Base-by-base conservation (phyloP, 306 rosid species). In the Dalbergia cochinchinensis region DNA sequence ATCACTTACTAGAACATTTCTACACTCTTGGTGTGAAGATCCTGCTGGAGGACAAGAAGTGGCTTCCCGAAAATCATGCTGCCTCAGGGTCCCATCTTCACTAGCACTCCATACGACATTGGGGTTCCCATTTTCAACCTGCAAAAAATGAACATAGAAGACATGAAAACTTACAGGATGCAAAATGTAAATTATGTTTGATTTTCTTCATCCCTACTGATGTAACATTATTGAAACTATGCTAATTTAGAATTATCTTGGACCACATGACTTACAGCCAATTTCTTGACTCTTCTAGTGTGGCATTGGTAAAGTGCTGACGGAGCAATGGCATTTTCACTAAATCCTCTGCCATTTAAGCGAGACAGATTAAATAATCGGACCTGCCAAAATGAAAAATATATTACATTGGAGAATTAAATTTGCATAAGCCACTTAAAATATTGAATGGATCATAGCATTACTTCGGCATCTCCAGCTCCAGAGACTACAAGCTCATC, bases 101-200 rank as follows among this genome's bases (percentile, higher is more conserved):
- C 99, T 96, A 47, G 99, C 98, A 88, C 99, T 96, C 99, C 99
- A 96, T 82, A 96, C 91, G 78, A 96, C 93, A 80, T 93, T 90
- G 80, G 98, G 99, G 79, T 96, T 96, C 76, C 99, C 99, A 69
- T 83, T 85, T 89, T 96, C 98, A 87, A 93, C 98, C 99, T 93
- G 86, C 65, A 80, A 85, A 74, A 76, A 59, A 58, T 61, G 66
- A 45, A 78, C 69, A 71, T 8, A 58, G 60, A 60, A 80, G 75
- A 65, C 69, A 78, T 54, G 22, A 77, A 82, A 90, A 60, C 58
- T 64, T 41, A 47, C 62, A 20, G n/a, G 48, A 71, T 37, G 11
- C 20, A 26, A 60, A 39, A 61, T 20, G 54, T 39, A 48, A 11
- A 60, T 64, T 70, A 48, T 20, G 48, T 20, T 16, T 18, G 16